Evolutionary conservation across 2,329 filamentous ascomycete genomes (phyloP), one percentile per base, ranked within the genome.

Genomic region (Colletotrichum eleusines): DNA sequence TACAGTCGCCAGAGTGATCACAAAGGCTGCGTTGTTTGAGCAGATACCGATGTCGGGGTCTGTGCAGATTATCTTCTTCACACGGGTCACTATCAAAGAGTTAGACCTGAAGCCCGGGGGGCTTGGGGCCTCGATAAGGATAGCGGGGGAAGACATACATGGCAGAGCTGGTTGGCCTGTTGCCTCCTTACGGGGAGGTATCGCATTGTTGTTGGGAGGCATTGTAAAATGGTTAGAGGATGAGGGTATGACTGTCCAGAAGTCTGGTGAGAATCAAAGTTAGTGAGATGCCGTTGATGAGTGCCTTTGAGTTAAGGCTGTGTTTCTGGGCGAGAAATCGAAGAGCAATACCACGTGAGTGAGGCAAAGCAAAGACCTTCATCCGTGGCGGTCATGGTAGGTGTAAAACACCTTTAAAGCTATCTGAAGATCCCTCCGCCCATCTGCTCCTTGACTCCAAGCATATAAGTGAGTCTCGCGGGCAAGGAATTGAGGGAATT

Each of bases 1-100:
- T 81, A 93, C 92, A 4, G 96, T 95, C 28, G 96, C 96, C 71
- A 97, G 87, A 1, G 95, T 95, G 76, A 98, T 97, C 68, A 95
- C 91, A 80, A 98, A 98, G 26, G 95, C 93, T 64, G 95, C 95
- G 78, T 97, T 97, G 81, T 95, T 97, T 57, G 95, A 97, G 81
- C 94, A 97, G 78, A 93, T 89, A 73, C 85, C 86, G 73, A 97
- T 92, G 73, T 98, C 95, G 53, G 93, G 90, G 81, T 99, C 96
- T 69, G 94, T 88, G 59, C 90, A 88, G 72, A 99, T 94, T 79
- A 99, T 97, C 83, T 97, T 97, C 83, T 98, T 98, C 70, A 99
- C 94, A 76, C 96, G 90, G 23, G 96, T 93, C 66, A 98, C 96
- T 98, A 73, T 26, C 48, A 61, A 60, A 71, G 40, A 71, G 71